phyloP scores from a whole-genome alignment of 345 rosid species.

The Theobroma cacao region DNA sequence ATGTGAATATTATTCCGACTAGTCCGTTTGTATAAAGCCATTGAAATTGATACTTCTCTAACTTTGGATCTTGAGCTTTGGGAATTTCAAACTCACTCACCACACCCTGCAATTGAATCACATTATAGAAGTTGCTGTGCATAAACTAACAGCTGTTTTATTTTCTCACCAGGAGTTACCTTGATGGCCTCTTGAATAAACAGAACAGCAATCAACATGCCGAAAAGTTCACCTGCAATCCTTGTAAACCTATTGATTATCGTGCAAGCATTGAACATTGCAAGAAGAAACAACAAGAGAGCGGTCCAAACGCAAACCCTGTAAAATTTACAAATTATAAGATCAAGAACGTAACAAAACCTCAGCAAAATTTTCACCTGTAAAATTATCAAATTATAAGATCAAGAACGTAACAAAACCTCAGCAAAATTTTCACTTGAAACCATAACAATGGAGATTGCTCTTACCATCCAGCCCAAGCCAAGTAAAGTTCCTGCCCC shows the following conservation, averaged over 20 bases:
- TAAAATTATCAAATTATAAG: not conserved
- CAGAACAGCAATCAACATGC: constrained; percentile 72
- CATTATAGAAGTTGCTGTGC: not conserved
- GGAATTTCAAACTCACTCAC: constrained; percentile 59
- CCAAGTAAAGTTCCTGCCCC: constrained; percentile 64
- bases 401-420: not conserved
- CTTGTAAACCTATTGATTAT: constrained; percentile 77
- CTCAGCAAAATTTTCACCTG: no score
- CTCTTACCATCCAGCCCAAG: constrained; percentile 79
- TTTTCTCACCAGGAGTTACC: constrained; percentile 30
- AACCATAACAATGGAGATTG: not conserved
- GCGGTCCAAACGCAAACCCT: constrained; percentile 97
- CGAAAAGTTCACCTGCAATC: constrained; percentile 79
- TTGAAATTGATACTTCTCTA: constrained; percentile 51
- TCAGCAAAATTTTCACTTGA: not conserved
- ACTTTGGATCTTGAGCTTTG: constrained; percentile 34
- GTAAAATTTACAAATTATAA: constrained; percentile 1
- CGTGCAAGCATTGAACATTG: constrained; percentile 54
- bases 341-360: not conserved
- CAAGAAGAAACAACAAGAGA: constrained; percentile 61
- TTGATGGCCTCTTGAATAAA: constrained; percentile 81
- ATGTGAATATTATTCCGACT: constrained; percentile 61
- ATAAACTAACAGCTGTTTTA: not conserved
- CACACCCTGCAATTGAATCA: constrained; percentile 49
- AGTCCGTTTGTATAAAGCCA: constrained; percentile 78